These are phyloP conservation scores for Erythrophleum ivorense DNA, from an alignment of 331 rosid species.

Conservation along the genomic window DNA sequence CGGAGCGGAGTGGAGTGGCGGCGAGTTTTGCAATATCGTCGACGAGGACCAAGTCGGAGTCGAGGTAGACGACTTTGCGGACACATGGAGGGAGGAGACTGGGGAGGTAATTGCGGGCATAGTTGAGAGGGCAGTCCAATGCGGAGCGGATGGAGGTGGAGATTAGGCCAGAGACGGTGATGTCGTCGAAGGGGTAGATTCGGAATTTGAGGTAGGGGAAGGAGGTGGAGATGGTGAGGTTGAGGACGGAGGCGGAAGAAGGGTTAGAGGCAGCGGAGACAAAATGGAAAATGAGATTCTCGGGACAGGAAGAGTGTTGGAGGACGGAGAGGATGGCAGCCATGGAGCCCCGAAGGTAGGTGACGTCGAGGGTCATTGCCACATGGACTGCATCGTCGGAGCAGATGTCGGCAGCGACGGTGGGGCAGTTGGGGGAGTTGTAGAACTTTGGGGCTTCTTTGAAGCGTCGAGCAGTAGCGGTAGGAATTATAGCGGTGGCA, in stretches of 20 bases:
- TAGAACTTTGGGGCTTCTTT: slow-evolving; percentile 87
- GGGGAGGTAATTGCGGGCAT: slow-evolving; percentile 91
- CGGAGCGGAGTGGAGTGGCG: slow-evolving; percentile 48
- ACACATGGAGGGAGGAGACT: slow-evolving; percentile 68
- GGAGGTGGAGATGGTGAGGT: slow-evolving; percentile 50
- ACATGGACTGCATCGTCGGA: slow-evolving; percentile 64
- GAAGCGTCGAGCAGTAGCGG: slow-evolving; percentile 36
- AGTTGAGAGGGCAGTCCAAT: slow-evolving; percentile 86
- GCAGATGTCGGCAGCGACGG: slow-evolving; percentile 39
- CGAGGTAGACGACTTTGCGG: slow-evolving; percentile 73
- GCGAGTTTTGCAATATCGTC: slow-evolving; percentile 89
- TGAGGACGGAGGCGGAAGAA: slow-evolving; percentile 51
- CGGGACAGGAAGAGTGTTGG: slow-evolving; percentile 95
- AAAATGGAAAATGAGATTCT: slow-evolving; percentile 77
- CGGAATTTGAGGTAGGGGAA: slow-evolving; percentile 83
- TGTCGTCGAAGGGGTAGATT: slow-evolving; percentile 71
- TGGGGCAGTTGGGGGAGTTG: slow-evolving; percentile 67
- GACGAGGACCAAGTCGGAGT: slow-evolving; percentile 87
- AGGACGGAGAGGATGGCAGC: slow-evolving; percentile 93
- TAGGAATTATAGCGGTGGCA: background rate
- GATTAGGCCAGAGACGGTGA: slow-evolving; percentile 70
- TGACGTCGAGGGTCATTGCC: slow-evolving; percentile 88
- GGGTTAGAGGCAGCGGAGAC: slow-evolving; percentile 56
- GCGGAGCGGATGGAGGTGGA: slow-evolving; percentile 95
- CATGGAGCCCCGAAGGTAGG: slow-evolving; percentile 95